Evolutionary conservation across 257 asterid genomes (phyloP).

Genomic region (Leonotis leonurus): DNA sequence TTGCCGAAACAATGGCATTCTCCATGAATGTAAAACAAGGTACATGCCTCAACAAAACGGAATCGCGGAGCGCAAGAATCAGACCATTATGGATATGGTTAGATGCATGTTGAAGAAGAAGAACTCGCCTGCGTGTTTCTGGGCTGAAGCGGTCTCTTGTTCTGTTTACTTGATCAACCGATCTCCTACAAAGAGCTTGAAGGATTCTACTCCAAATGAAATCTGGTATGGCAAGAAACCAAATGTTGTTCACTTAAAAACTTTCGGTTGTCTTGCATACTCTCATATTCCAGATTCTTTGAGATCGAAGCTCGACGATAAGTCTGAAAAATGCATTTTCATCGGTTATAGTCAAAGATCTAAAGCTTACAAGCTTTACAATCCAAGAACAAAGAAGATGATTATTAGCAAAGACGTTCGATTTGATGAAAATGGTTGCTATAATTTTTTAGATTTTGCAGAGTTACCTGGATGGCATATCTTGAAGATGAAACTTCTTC

Average conservation of each 20-base stretch:
- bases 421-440: neutral
- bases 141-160: neutral
- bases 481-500: neutral
- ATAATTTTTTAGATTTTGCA: neutral
- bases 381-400: neutral
- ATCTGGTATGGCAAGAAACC: neutral
- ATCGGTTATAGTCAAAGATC: neutral
- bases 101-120: neutral
- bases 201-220: neutral
- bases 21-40: neutral
- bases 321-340: neutral
- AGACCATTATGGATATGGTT: neutral
- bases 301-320: neutral
- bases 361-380: neutral
- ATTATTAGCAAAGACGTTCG: neutral
- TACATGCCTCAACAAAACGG: neutral
- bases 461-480: neutral
- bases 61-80: neutral
- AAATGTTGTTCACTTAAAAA: neutral
- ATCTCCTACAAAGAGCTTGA: neutral
- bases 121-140: neutral
- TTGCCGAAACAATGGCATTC: neutral
- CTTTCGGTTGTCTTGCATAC: neutral
- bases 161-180: neutral
- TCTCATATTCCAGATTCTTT: neutral